A percentile compares a stretch with the other conserved stretches of the same genome.
phyloP scores from a whole-genome alignment of 1,139 yeast genomes.

The Suhomyces ambrosiae region DNA sequence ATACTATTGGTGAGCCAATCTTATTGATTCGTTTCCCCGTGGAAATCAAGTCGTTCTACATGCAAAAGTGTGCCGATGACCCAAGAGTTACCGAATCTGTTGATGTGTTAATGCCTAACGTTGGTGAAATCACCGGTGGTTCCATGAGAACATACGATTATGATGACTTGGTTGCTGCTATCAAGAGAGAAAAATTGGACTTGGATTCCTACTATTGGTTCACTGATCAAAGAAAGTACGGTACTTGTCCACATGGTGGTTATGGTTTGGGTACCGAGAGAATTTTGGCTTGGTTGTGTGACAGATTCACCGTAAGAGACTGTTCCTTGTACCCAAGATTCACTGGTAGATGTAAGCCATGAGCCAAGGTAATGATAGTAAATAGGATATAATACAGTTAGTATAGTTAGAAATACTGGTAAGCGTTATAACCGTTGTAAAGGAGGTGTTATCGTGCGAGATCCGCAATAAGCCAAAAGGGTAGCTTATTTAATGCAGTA shows the following conservation, averaged over 20 bases:
- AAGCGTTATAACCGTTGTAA: too few species aligned
- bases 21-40: constrained; percentile 93
- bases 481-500: too few species aligned
- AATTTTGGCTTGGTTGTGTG: constrained; percentile 96
- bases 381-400: background rate
- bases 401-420: too few species aligned
- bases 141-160: constrained; percentile 91
- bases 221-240: constrained; percentile 92
- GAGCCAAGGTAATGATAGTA: constrained; percentile 2
- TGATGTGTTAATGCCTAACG: constrained; percentile 97
- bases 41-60: constrained; percentile 95
- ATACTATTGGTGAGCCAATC: constrained; percentile 88
- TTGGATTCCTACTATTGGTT: constrained; percentile 90
- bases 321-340: constrained; percentile 97
- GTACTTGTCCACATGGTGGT: constrained; percentile 98
- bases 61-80: constrained; percentile 90
- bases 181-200: constrained; percentile 88
- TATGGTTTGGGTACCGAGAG: constrained; percentile 98
- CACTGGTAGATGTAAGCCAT: constrained; percentile 97
- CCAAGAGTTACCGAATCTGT: constrained; percentile 96
- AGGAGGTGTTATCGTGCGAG: too few species aligned
- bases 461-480: too few species aligned
- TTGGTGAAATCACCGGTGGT: constrained; percentile 98
- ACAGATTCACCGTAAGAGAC: constrained; percentile 96
- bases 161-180: constrained; percentile 85